Percentiles rank a stretch among this genome's conserved stretches.
Conservation (phyloP, 495 filamentous ascomycete species). For the Aspergillus nanangensis region DNA sequence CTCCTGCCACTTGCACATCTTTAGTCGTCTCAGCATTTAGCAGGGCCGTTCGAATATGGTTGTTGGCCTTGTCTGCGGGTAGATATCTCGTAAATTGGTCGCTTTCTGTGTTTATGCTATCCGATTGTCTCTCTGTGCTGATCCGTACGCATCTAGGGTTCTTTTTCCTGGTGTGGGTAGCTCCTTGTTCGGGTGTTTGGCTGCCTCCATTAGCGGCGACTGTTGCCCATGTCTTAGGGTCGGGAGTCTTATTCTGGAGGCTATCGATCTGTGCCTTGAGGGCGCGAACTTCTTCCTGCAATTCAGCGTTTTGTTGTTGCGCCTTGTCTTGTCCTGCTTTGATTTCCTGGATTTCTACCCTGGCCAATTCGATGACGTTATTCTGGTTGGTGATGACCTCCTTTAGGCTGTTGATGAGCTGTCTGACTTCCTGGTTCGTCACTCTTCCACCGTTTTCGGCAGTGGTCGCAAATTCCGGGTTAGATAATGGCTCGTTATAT, state of each 20-base stretch:
- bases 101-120: background rate
- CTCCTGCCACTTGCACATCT: conserved; percentile 13
- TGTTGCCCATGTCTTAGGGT: background rate
- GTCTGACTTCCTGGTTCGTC: background rate
- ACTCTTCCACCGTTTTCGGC: conserved; percentile 2
- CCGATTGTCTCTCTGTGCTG: background rate
- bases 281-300: conserved; percentile 6
- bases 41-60: conserved; percentile 15
- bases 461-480: too few species aligned
- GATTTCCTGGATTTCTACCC: conserved; percentile 6
- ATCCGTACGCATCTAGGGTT: conserved; percentile 9
- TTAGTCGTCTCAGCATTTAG: conserved; percentile 10
- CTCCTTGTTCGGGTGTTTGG: background rate
- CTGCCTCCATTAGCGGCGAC: background rate
- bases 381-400: conserved; percentile 3
- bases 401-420: conserved; percentile 7
- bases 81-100: conserved; percentile 13
- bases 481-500: too few species aligned
- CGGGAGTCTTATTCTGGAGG: background rate
- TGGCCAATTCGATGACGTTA: background rate
- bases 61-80: conserved; percentile 8
- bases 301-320: conserved; percentile 4
- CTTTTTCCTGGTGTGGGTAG: conserved; percentile 2
- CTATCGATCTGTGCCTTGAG: conserved; percentile 1
- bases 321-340: conserved; percentile 6